A percentile compares a stretch with the other conserved stretches of the same genome.
phyloP scores from a whole-genome alignment of 352 stramenopile genomes.

The Globisporangium iwayamae region DNA sequence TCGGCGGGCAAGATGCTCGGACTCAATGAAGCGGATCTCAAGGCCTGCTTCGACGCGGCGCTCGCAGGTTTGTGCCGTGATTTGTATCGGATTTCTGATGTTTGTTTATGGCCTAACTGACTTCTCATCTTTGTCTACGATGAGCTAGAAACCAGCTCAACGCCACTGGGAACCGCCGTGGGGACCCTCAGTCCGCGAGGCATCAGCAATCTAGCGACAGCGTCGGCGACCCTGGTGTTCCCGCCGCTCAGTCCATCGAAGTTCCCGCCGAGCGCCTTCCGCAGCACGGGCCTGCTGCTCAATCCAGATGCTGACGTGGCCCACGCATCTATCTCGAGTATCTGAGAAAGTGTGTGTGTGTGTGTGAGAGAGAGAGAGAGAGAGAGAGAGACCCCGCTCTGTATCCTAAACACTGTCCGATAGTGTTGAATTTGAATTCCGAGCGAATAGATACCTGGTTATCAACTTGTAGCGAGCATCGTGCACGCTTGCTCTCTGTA shows the following conservation, averaged over 20 bases:
- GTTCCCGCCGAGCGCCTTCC: conserved; percentile 32
- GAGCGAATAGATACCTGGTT: background rate
- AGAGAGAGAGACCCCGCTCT: too few relatives aligned
- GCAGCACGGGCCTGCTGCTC: conserved; percentile 14
- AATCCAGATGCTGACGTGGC: background rate
- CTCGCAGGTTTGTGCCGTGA: conserved; percentile 7
- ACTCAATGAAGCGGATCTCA: conserved; percentile 26
- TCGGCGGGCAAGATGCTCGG: conserved; percentile 30
- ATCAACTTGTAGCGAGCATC: too few relatives aligned
- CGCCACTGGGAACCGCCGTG: background rate
- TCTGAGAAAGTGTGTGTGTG: conserved; percentile 4
- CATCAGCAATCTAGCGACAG: conserved; percentile 1
- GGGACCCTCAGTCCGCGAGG: background rate
- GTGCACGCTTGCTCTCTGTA: too few relatives aligned
- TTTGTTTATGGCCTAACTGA: background rate
- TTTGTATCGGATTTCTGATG: too few relatives aligned
- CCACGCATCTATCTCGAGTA: conserved; percentile 15
- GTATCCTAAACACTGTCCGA: too few relatives aligned
- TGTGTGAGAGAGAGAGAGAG: too few relatives aligned
- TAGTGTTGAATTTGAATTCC: background rate
- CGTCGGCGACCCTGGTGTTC: conserved; percentile 14
- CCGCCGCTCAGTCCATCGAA: conserved; percentile 32
- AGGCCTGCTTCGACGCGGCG: conserved; percentile 25
- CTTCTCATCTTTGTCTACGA: background rate
- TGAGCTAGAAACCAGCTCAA: background rate